Percentiles rank a stretch among this genome's conserved stretches.
These are phyloP conservation scores for Pseudogymnoascus destructans DNA, from an alignment of 2,329 filamentous ascomycete genomes.

Conservation along the genomic window DNA sequence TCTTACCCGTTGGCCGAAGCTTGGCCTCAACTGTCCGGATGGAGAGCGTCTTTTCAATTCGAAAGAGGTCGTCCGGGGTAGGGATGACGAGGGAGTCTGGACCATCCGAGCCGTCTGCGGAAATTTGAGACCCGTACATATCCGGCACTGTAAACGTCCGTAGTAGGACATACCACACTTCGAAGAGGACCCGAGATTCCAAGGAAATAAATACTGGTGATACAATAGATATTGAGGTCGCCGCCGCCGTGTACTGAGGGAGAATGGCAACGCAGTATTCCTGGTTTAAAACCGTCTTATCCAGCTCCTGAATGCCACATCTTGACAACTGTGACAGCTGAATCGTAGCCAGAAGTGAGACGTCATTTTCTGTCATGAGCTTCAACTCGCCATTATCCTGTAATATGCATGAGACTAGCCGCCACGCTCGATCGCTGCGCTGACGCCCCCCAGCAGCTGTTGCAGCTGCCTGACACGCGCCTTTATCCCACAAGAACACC, in stretches of 20 bases:
- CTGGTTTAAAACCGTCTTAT: conserved; percentile 80
- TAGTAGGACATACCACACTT: conserved; percentile 91
- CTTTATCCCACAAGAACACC: conserved; percentile 82
- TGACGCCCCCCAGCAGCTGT: conserved; percentile 37
- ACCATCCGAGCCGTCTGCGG: conserved; percentile 6
- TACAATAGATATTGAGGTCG: conserved; percentile 60
- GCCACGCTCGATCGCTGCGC: conserved; percentile 57
- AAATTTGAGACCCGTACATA: conserved; percentile 45
- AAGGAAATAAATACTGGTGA: conserved; percentile 83
- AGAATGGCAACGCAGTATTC: conserved; percentile 94
- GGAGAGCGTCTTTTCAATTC: conserved; percentile 47
- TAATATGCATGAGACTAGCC: conserved; percentile 79
- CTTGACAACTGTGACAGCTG: conserved; percentile 81
- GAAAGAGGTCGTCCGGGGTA: conserved; percentile 37
- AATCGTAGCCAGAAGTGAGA: conserved; percentile 65
- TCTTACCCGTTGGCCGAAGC: conserved; percentile 24
- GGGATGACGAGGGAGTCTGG: conserved; percentile 9
- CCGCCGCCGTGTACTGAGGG: conserved; percentile 71
- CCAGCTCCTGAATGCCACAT: conserved; percentile 79
- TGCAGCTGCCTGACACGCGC: conserved; percentile 37
- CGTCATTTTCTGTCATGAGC: conserved; percentile 74
- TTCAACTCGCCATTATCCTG: conserved; percentile 93
- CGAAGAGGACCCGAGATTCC: conserved; percentile 79
- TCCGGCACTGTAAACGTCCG: conserved; percentile 87
- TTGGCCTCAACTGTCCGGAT: conserved; percentile 51